Base-by-base conservation (phyloP, 2,329 filamentous ascomycete species). In the Colletotrichum truncatum region DNA sequence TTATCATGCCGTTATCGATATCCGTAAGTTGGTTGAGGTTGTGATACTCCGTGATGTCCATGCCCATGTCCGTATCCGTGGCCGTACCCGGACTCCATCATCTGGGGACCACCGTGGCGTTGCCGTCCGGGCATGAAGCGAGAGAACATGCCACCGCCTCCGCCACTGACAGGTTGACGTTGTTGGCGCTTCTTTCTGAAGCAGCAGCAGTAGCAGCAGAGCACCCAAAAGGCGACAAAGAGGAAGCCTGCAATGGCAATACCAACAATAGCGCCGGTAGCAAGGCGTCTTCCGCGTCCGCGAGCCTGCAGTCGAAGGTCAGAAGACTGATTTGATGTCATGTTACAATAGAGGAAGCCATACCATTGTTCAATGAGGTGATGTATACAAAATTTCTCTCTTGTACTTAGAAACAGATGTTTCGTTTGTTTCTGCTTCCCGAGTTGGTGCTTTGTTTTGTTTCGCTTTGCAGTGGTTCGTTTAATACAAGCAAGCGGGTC, bases 191-290 rank as follows among this genome's bases (percentile, higher is more conserved):
- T 64, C 36, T 64, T 68, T 32, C 67, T 56, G 51, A 68, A 68
- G 28, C 64, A 68, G 14, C 67, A 68, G 34, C 59, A 68, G 28
- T 67, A 67, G 46, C 55, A 64, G 34, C 67, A 68, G 6, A 65
- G 39, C 5, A 30, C 36, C 34, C 43, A 56, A 34, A 67, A 58
- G 16, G 56, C 54, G 23, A 62, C 28, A 10, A 67, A 66, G 16
- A 66, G 5, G 16, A 67, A 67, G 6, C 64, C 59, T 21, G 59
- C 64, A 10, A 68, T 68, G 46, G 64, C 67, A 25, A 68, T 65
- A 11, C 67, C 67, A 39, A 68, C 30, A 28, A 68, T 65, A 10
- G 59, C 67, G 23, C 67, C 64, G 12, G 64, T 67, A 14, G 67
- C 67, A n/a, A 67, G 59, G 45, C 67, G 67, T 52, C 64, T 55